phyloP scores from a whole-genome alignment of 2,329 filamentous ascomycete genomes.

The Zymoseptoria brevis region DNA sequence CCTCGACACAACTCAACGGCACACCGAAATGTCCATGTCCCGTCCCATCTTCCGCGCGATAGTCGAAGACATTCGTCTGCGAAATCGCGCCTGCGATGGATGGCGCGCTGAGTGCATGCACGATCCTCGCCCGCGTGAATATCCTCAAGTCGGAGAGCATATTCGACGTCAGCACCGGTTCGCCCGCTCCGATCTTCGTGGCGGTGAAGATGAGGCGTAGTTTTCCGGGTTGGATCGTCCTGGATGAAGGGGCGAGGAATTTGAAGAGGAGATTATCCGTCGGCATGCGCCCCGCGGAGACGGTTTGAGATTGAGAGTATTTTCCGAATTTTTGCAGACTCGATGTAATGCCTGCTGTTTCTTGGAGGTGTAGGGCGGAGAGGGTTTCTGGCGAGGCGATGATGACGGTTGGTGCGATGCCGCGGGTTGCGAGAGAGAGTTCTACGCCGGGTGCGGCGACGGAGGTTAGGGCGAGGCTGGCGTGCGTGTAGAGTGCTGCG shows the following conservation, averaged over 20 bases:
- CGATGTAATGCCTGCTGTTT: conserved; percentile 48
- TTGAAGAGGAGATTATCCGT: conserved; percentile 54
- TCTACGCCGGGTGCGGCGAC: conserved; percentile 68
- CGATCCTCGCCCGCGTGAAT: conserved; percentile 68
- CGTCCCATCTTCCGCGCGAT: conserved; percentile 49
- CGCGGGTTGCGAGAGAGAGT: conserved; percentile 63
- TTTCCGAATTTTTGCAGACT: conserved; percentile 60
- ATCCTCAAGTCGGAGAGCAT: conserved; percentile 74
- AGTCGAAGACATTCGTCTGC: conserved; percentile 84
- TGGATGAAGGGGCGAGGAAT: conserved; percentile 49
- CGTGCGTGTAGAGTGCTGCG: conserved; percentile 73
- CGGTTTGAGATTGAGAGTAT: conserved; percentile 59
- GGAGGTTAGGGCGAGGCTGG: conserved; percentile 80
- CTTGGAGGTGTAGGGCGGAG: conserved; percentile 57
- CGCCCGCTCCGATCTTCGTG: conserved; percentile 57
- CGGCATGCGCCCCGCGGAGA: conserved; percentile 70
- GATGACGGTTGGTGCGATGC: conserved; percentile 72
- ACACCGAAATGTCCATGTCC: conserved; percentile 66
- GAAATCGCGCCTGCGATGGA: conserved; percentile 82
- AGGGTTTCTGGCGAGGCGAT: conserved; percentile 70
- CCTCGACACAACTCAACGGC: conserved; percentile 70
- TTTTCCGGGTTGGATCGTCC: conserved; percentile 58
- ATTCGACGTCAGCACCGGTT: conserved; percentile 57
- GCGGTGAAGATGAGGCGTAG: conserved; percentile 75
- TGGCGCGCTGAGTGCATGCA: conserved; percentile 76